Evolutionary conservation across 1,139 yeast genomes (phyloP), one percentile per base, ranked within the genome.

Genomic region (Saccharomyces pastorianus): DNA sequence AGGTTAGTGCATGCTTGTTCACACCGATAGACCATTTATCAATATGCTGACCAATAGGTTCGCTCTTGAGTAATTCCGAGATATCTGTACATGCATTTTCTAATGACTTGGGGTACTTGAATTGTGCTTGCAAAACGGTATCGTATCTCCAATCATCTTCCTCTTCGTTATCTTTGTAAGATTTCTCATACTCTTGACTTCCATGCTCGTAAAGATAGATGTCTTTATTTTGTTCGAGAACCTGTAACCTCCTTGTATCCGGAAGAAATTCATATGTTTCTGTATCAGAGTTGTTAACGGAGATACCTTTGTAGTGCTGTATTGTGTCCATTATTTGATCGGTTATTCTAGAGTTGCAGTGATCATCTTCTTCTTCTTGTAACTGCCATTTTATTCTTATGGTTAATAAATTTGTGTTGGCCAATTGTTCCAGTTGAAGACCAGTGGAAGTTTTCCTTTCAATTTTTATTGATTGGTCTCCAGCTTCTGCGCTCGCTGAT

Each of bases 1-100:
- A 84, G 25, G 84, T 79, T 31, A 82, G 67, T 29, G 83, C 78
- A 53, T 76, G 67, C 17, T 61, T 58, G 49, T 66, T 66, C 8
- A 55, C 55, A 49, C 65, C 61, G 2, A 67, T 56, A 6, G 71
- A 67, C 70, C 70, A 67, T 48, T 51, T 55, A 9, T 56, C 58
- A 3, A 64, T 49, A 17, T 23, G 27, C 5, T 42, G 38, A 7
- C 41, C 27, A 14, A 50, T 44, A 8, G 48, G 29, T 7, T 52
- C 53, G 44, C 38, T 51, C 13, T 7, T 27, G n/a, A 50, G 25
- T 11, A 48, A 20, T 6, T 23, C 34, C 11, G 38, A 14, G 6
- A 54, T 38, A 9, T 44, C 25, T 13, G 29, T 27, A 3, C 31
- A 59, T 44, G 17, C 49, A 32, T 28, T 56, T 54, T 47, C 52